Conservation (phyloP, 1,284 basidiomycete species). For the Leccinum variabile region DNA sequence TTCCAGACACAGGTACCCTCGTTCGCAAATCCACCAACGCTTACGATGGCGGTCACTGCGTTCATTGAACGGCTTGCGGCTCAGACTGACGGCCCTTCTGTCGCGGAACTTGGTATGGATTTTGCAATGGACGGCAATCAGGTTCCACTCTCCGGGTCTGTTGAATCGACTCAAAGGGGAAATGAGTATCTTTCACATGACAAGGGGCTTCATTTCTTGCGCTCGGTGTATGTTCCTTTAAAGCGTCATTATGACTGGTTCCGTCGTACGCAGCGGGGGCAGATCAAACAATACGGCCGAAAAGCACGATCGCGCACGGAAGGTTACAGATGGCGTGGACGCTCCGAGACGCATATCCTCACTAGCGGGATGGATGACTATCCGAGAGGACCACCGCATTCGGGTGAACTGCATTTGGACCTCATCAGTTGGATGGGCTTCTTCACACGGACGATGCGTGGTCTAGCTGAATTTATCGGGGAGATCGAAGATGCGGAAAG, state of each 20-base stretch:
- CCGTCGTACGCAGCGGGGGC: conserved; percentile 87
- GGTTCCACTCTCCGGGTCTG: conserved; percentile 40
- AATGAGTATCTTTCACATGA: conserved; percentile 58
- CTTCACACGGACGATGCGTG: conserved; percentile 86
- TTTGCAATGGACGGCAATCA: conserved; percentile 50
- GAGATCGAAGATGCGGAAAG: conserved; percentile 78
- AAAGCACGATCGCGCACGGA: conserved; percentile 82
- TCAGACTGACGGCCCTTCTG: conserved; percentile 44
- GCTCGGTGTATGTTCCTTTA: conserved; percentile 79
- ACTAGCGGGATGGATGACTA: conserved; percentile 97
- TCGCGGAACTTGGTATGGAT: conserved; percentile 65
- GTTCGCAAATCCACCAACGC: conserved; percentile 92
- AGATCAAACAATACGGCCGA: conserved; percentile 87
- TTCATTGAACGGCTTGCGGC: conserved; percentile 77
- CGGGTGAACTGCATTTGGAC: conserved; percentile 91
- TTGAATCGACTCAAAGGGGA: conserved; percentile 31
- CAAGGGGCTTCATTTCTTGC: conserved; percentile 67
- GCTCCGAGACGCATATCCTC: conserved; percentile 82
- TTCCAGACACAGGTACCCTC: conserved; percentile 92
- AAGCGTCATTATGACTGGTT: conserved; percentile 96
- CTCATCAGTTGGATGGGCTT: conserved; percentile 95
- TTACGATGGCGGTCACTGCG: conserved; percentile 87
- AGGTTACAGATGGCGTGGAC: conserved; percentile 93
- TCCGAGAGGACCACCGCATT: conserved; percentile 83
- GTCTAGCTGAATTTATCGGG: conserved; percentile 81